These are phyloP conservation scores for Aspergillus homomorphus DNA, from an alignment of 495 filamentous ascomycete genomes.

Conservation along the genomic window DNA sequence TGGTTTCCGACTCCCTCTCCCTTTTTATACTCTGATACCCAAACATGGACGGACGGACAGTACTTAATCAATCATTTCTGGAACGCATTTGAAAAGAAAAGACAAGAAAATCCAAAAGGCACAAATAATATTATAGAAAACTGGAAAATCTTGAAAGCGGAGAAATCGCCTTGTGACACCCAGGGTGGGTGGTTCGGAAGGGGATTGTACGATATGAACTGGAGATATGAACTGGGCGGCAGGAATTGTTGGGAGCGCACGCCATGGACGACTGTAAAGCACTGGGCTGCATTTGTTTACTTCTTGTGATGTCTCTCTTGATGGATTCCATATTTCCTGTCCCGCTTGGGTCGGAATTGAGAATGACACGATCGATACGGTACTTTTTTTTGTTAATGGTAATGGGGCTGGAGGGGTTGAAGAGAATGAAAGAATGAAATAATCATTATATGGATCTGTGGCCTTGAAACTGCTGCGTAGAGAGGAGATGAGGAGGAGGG, in stretches of 20 bases:
- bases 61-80: neutral
- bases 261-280: conserved; percentile 2
- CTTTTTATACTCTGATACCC: conserved; percentile 23
- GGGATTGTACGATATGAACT: conserved; percentile 16
- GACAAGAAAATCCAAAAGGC: conserved; percentile 2
- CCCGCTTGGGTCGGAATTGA: neutral
- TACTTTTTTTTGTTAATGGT: conserved; percentile 1
- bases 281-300: neutral
- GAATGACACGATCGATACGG: neutral
- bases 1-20: neutral
- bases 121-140: conserved; percentile 3
- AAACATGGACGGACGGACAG: conserved; percentile 13
- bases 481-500: too few relatives aligned
- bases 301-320: neutral
- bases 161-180: conserved; percentile 11
- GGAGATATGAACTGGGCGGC: conserved; percentile 11
- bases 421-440: neutral
- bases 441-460: neutral
- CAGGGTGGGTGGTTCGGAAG: conserved; percentile 3
- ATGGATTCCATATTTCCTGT: neutral
- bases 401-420: neutral
- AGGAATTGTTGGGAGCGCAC: neutral
- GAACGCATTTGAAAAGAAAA: conserved; percentile 7
- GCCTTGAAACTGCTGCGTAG: neutral
- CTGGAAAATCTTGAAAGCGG: conserved; percentile 5